Percentiles rank a stretch among this genome's conserved stretches.
Conservation (phyloP, 495 filamentous ascomycete genomes). For the Podospora conica region DNA sequence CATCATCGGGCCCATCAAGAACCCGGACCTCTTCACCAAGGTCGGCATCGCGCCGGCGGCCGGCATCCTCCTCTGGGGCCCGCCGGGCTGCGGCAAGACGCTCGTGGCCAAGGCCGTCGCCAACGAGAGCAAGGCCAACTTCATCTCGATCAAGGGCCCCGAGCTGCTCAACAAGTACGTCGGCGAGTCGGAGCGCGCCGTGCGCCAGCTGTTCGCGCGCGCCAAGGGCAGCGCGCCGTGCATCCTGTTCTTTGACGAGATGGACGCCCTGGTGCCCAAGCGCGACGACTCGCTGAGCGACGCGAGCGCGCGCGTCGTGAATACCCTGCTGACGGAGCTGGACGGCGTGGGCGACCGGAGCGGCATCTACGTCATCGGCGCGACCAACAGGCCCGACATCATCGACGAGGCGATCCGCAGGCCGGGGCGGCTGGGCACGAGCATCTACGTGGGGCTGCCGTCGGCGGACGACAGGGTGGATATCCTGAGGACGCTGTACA, state of each 20-base stretch:
- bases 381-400: slow-evolving; percentile 92
- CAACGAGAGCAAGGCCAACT: slow-evolving; percentile 91
- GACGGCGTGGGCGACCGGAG: slow-evolving; percentile 76
- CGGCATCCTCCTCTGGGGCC: slow-evolving; percentile 93
- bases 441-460: slow-evolving; percentile 86
- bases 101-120: slow-evolving; percentile 94
- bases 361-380: slow-evolving; percentile 92
- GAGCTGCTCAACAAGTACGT: slow-evolving; percentile 94
- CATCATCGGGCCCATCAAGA: slow-evolving; percentile 87
- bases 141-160: slow-evolving; percentile 96
- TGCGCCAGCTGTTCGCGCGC: slow-evolving; percentile 86
- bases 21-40: slow-evolving; percentile 69
- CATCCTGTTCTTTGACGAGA: slow-evolving; percentile 96
- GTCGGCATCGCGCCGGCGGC: slow-evolving; percentile 86
- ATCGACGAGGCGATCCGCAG: slow-evolving; percentile 95
- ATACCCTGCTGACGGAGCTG: slow-evolving; percentile 92
- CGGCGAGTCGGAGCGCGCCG: slow-evolving; percentile 87
- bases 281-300: slow-evolving; percentile 78
- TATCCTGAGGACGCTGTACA: slow-evolving; percentile 72
- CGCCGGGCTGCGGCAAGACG: slow-evolving; percentile 95
- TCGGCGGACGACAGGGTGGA: slow-evolving; percentile 71
- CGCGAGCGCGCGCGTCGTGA: slow-evolving; percentile 82
- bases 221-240: slow-evolving; percentile 83
- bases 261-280: slow-evolving; percentile 84
- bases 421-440: slow-evolving; percentile 82